A percentile compares a stretch with the other conserved stretches of the same genome.
Conservation (phyloP, 2,329 filamentous ascomycete genomes). For the Periconia sp. region DNA sequence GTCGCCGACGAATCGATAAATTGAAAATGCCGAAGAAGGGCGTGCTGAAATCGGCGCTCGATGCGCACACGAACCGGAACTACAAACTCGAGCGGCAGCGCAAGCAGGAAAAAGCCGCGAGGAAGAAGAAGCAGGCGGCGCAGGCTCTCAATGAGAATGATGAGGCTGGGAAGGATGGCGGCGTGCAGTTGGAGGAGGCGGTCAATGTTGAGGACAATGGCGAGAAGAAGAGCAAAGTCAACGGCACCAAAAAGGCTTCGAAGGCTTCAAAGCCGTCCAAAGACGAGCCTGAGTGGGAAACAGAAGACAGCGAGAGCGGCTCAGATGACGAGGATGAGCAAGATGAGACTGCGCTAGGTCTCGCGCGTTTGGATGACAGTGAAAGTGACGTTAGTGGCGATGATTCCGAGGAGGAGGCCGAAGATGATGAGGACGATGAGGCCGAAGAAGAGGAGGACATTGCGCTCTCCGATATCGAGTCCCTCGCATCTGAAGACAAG, state of each 20-base stretch:
- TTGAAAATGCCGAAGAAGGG: slow-evolving; percentile 45
- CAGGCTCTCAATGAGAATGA: slow-evolving; percentile 16
- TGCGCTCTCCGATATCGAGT: slow-evolving; percentile 83
- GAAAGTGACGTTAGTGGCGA: slow-evolving; percentile 34
- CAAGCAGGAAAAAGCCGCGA: slow-evolving; percentile 61
- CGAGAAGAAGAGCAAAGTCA: slow-evolving; percentile 33
- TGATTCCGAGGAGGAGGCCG: slow-evolving; percentile 51
- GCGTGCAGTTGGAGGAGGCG: slow-evolving; percentile 32
- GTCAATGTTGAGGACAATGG: slow-evolving; percentile 26
- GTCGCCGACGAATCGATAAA: slow-evolving; percentile 46
- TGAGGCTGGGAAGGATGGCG: slow-evolving; percentile 25
- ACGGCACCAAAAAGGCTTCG: slow-evolving; percentile 30
- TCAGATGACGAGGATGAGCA: slow-evolving; percentile 34
- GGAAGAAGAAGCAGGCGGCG: slow-evolving; percentile 49
- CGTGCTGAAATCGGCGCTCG: slow-evolving; percentile 61
- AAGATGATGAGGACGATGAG: slow-evolving; percentile 61
- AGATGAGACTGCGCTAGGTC: slow-evolving; percentile 16
- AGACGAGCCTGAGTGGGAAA: slow-evolving; percentile 43
- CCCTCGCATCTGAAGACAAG: slow-evolving; percentile 74
- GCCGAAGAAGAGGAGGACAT: slow-evolving; percentile 84
- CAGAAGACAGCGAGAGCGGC: slow-evolving; percentile 41
- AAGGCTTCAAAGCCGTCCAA: slow-evolving; percentile 27
- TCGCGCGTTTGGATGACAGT: slow-evolving; percentile 41
- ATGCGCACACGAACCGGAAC: slow-evolving; percentile 63
- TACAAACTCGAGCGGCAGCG: slow-evolving; percentile 77